phyloP scores from a whole-genome alignment of 768 basidiomycete genomes.

The Termitomyces sp. region DNA sequence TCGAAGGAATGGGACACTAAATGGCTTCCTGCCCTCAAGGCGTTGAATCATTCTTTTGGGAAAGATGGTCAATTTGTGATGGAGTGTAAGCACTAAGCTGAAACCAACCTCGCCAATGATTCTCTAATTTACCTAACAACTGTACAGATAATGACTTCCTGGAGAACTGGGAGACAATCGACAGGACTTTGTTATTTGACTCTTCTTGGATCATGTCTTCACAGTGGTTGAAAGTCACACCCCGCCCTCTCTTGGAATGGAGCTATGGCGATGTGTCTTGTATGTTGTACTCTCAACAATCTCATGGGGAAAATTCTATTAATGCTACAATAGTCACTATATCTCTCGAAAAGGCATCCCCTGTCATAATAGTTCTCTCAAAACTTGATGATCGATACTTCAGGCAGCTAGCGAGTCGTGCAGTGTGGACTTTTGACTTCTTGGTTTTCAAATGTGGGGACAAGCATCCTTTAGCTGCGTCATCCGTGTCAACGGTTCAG shows the following conservation, averaged over 20 bases:
- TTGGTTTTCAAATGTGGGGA: slow-evolving; percentile 41
- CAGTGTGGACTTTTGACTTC: slow-evolving; percentile 44
- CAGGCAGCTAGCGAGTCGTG: slow-evolving; percentile 31
- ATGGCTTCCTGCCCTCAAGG: slow-evolving; percentile 40
- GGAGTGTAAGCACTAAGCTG: slow-evolving; percentile 35
- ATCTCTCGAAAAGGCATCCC: slow-evolving; percentile 31
- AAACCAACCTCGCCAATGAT: neutral
- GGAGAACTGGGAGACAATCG: slow-evolving; percentile 33
- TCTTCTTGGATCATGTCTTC: slow-evolving; percentile 35
- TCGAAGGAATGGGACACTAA: slow-evolving; percentile 53
- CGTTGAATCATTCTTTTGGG: slow-evolving; percentile 44
- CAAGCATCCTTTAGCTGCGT: slow-evolving; percentile 27
- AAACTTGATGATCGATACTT: slow-evolving; percentile 46
- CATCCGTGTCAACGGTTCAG: slow-evolving; percentile 22
- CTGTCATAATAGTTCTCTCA: slow-evolving; percentile 43
- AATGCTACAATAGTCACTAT: slow-evolving; percentile 35
- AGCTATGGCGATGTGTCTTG: slow-evolving; percentile 47
- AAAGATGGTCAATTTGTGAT: slow-evolving; percentile 53
- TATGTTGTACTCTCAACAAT: slow-evolving; percentile 18
- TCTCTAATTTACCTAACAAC: neutral
- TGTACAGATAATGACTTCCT: slow-evolving; percentile 35
- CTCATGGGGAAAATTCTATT: neutral
- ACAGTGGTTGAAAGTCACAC: slow-evolving; percentile 28
- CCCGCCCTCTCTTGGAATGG: slow-evolving; percentile 24
- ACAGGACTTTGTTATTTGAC: slow-evolving; percentile 35